These are phyloP conservation scores for Cucurbita maxima DNA, from an alignment of 306 rosid genomes.

Conservation along the genomic window DNA sequence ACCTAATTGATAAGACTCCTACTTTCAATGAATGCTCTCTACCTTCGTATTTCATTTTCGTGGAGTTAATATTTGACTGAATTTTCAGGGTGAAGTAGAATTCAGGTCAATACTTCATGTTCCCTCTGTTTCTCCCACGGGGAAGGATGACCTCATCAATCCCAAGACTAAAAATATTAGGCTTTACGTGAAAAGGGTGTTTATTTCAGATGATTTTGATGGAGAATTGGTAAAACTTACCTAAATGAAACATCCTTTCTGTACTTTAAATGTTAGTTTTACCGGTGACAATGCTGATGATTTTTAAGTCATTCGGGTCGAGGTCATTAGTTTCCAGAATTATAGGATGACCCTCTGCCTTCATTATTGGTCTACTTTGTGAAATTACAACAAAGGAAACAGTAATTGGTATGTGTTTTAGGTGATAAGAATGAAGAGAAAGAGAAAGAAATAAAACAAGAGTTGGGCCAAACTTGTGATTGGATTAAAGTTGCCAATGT, in stretches of 20 bases:
- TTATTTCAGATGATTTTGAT: slow-evolving; percentile 94
- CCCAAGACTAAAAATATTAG: slow-evolving; percentile 95
- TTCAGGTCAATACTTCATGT: slow-evolving; percentile 89
- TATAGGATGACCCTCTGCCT: neutral
- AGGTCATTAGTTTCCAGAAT: neutral
- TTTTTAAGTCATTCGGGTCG: slow-evolving; percentile 7
- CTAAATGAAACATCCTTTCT: neutral
- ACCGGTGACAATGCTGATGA: slow-evolving; percentile 2
- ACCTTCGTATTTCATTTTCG: neutral
- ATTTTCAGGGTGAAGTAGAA: slow-evolving; percentile 85
- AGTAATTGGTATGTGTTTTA: slow-evolving; percentile 12
- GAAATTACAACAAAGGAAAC: neutral
- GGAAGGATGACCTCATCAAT: slow-evolving; percentile 68
- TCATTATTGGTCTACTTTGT: neutral
- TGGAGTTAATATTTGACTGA: slow-evolving; percentile 11
- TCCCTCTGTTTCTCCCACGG: slow-evolving; percentile 62
- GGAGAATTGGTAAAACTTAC: slow-evolving; percentile 72
- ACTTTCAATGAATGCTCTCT: neutral
- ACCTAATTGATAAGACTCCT: neutral
- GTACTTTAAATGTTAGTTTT: neutral
- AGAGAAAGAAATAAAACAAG: slow-evolving; percentile 81
- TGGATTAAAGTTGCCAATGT: slow-evolving; percentile 94
- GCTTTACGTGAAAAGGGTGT: slow-evolving; percentile 84
- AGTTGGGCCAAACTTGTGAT: slow-evolving; percentile 71
- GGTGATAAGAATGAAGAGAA: slow-evolving; percentile 90